Evolutionary conservation across 2,329 filamentous ascomycete species (phyloP), one percentile per base, ranked within the genome.

Genomic region (Colletotrichum sansevieriae): DNA sequence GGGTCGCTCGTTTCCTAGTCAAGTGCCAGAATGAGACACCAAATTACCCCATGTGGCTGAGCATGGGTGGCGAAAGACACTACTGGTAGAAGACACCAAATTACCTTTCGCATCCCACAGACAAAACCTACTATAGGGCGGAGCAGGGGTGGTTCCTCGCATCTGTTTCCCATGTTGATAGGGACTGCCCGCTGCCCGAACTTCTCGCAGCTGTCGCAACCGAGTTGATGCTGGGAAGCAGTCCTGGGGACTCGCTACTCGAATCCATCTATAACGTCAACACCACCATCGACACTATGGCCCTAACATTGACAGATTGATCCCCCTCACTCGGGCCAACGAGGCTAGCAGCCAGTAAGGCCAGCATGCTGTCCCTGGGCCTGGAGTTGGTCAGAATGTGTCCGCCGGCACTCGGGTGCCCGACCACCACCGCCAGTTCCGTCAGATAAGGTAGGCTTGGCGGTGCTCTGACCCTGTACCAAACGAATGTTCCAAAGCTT

Each of bases 401-500:
- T 29, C 54, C 39, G 59, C 15, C 39, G 49, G 47, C 65, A 59
- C 37, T 37, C 41, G 29, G 65, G 29, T 29, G 33, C 47, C 47
- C 52, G 25, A 37, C 61, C 47, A 57, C 35, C 22, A 29, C 62
- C 57, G 33, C 49, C 46, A 59, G 18, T 62, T 39, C 29, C 51
- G 25, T 52, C 65, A 68, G 47, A 69, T 54, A 56, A 61, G 35
- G 54, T 66, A 60, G 18, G 66, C 66, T 69, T 66, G 66, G 56
- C 49, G 43, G 49, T 56, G 62, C 56, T 65, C 37, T 68, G 67
- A 59, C 64, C 57, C 46, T 47, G 46, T 49, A 57, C 63, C 58
- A 43, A 52, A 54, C 37, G 67, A 67, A 70, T 68, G 52, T 68
- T 70, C 67, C 57, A 70, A 63, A 59, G 67, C 64, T 70, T 70